These are phyloP conservation scores for Debaryomycetaceae sp. DNA, from an alignment of 1,139 yeast genomes.

Conservation along the genomic window DNA sequence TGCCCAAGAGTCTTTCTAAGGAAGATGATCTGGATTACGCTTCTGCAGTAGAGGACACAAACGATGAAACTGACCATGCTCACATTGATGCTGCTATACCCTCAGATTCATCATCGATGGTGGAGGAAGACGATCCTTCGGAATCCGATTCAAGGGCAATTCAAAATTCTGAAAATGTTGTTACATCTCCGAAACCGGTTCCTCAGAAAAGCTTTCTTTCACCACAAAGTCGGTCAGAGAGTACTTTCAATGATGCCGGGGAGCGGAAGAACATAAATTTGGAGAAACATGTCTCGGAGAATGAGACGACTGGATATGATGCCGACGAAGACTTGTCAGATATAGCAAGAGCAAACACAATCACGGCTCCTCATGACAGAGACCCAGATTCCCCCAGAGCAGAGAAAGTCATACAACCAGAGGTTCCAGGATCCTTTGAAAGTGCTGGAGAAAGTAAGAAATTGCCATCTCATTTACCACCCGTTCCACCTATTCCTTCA, in stretches of 20 bases:
- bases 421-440: background rate
- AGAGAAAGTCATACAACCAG: background rate
- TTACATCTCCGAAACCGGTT: slow-evolving; percentile 2
- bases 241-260: slow-evolving; percentile 3
- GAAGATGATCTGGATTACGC: background rate
- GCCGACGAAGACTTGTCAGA: slow-evolving; percentile 45
- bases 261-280: slow-evolving; percentile 8
- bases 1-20: slow-evolving; percentile 8
- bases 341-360: slow-evolving; percentile 14
- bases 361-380: background rate
- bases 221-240: background rate
- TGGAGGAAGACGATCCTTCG: slow-evolving; percentile 26
- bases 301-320: slow-evolving; percentile 40
- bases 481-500: slow-evolving; percentile 5
- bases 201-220: background rate
- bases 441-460: slow-evolving; percentile 7
- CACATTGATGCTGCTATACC: background rate
- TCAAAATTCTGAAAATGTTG: background rate
- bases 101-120: slow-evolving; percentile 26
- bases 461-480: slow-evolving; percentile 8
- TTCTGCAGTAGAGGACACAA: slow-evolving; percentile 5
- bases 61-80: background rate
- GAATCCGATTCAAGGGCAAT: slow-evolving; percentile 15
- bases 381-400: background rate
- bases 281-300: slow-evolving; percentile 15